Percentiles rank a stretch among this genome's conserved stretches.
phyloP scores from a whole-genome alignment of 2,329 filamentous ascomycete genomes.

The Setomelanomma holmii region DNA sequence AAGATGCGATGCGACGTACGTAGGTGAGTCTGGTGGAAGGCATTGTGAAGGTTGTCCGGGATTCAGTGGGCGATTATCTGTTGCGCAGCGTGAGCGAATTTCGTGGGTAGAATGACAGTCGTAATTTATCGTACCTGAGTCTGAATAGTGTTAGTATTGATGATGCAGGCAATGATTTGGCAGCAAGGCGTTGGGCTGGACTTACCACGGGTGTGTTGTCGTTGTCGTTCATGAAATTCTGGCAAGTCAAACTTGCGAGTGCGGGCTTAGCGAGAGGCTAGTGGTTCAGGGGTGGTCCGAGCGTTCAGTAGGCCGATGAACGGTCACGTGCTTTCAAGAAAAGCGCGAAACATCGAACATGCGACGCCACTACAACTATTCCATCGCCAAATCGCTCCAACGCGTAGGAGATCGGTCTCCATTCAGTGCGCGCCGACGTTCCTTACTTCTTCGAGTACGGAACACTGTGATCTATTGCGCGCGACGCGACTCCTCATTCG shows the following conservation, averaged over 20 bases:
- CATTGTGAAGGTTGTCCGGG: slow-evolving; percentile 57
- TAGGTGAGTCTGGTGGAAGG: slow-evolving; percentile 63
- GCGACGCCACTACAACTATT: slow-evolving; percentile 28
- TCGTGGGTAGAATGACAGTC: slow-evolving; percentile 7
- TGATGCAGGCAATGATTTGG: slow-evolving; percentile 4
- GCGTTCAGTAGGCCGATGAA: too few species aligned
- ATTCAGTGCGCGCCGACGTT: slow-evolving; percentile 26
- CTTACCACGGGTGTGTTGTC: slow-evolving; percentile 42
- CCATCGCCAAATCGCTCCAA: slow-evolving; percentile 38
- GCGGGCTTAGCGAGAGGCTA: background rate
- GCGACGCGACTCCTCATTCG: slow-evolving; percentile 31
- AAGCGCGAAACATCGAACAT: slow-evolving; percentile 31
- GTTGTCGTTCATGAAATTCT: background rate
- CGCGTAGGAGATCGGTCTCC: slow-evolving; percentile 33
- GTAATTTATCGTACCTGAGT: slow-evolving; percentile 35
- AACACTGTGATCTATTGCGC: slow-evolving; percentile 15
- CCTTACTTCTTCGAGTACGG: slow-evolving; percentile 14
- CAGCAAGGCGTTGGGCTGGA: slow-evolving; percentile 23
- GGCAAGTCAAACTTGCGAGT: background rate
- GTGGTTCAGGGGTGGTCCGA: too few species aligned
- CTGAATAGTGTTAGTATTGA: slow-evolving; percentile 21
- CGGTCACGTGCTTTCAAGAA: slow-evolving; percentile 13
- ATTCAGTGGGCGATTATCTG: slow-evolving; percentile 43
- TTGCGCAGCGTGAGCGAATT: slow-evolving; percentile 33
- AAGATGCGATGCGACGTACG: slow-evolving; percentile 52